Conservation (phyloP, 1,139 yeast species). For the Saccharomyces hybrid region DNA sequence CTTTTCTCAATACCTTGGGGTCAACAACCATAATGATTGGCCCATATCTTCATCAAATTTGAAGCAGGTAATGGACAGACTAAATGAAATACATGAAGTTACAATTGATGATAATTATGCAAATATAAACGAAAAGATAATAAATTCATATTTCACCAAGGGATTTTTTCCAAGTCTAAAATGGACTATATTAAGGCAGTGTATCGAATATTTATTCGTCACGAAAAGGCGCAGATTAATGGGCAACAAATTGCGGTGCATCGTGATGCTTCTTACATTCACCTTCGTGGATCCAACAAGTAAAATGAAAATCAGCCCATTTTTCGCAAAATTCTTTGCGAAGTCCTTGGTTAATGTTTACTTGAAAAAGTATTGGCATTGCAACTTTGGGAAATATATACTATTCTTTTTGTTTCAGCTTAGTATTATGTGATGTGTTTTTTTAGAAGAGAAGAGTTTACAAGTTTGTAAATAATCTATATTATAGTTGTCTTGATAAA, state of each 20-base stretch:
- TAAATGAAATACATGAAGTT: slow-evolving; percentile 23
- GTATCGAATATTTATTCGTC: slow-evolving; percentile 8
- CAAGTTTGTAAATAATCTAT: not conserved
- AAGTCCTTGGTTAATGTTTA: not conserved
- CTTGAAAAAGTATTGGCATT: not conserved
- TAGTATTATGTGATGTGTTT: not conserved
- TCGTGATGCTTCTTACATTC: not conserved
- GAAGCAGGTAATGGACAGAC: slow-evolving; percentile 19
- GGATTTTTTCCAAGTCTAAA: slow-evolving; percentile 20
- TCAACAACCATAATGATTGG: slow-evolving; percentile 8
- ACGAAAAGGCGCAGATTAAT: not conserved
- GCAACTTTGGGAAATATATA: not conserved
- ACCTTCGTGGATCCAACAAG: not conserved
- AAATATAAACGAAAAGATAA: slow-evolving; percentile 12
- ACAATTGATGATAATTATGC: slow-evolving; percentile 11
- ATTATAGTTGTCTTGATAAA: not conserved
- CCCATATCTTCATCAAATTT: slow-evolving; percentile 12
- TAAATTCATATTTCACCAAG: slow-evolving; percentile 18
- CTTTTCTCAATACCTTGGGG: slow-evolving; percentile 2
- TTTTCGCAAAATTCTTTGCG: not conserved
- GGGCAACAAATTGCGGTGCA: not conserved
- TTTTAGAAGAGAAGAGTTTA: not conserved
- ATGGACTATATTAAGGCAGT: slow-evolving; percentile 27
- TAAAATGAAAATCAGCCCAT: not conserved
- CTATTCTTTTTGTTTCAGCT: not conserved